Conservation (phyloP, 2,329 filamentous ascomycete species). For the Coleophoma cylindrospora region DNA sequence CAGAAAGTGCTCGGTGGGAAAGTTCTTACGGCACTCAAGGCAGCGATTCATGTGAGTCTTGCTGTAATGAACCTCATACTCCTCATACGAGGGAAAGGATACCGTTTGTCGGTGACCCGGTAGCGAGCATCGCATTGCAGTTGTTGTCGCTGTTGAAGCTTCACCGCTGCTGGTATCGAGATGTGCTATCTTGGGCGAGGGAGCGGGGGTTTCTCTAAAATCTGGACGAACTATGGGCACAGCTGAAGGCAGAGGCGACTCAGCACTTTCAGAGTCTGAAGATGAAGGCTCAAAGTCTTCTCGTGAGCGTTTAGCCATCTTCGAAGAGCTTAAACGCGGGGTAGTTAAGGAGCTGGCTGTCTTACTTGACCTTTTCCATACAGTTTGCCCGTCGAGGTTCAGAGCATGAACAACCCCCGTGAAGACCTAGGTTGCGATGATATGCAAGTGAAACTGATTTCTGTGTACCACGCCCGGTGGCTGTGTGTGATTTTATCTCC, state of each 20-base stretch:
- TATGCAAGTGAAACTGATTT: no score
- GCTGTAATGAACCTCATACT: slow-evolving; percentile 84
- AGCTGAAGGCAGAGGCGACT: slow-evolving; percentile 16
- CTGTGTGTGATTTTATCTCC: no score
- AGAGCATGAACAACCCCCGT: no score
- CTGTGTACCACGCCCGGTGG: no score
- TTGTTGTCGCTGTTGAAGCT: slow-evolving; percentile 10
- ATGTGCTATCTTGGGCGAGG: slow-evolving; percentile 51
- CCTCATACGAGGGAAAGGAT: slow-evolving; percentile 67
- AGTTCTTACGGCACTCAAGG: slow-evolving; percentile 77
- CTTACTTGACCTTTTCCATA: slow-evolving; percentile 1
- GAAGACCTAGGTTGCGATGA: no score
- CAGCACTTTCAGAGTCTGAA: slow-evolving; percentile 25
- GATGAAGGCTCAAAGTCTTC: slow-evolving; percentile 40
- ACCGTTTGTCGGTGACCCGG: slow-evolving; percentile 71
- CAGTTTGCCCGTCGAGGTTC: no score
- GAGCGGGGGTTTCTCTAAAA: slow-evolving; percentile 10
- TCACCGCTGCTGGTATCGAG: slow-evolving; percentile 42
- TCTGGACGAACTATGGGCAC: slow-evolving; percentile 18
- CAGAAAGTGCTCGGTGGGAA: slow-evolving; percentile 78
- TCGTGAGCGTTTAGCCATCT: slow-evolving; percentile 58
- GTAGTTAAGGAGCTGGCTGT: slow-evolving; percentile 22
- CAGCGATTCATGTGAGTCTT: slow-evolving; percentile 82
- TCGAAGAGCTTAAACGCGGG: slow-evolving; percentile 25
- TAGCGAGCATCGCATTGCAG: slow-evolving; percentile 70